Percentiles rank a stretch among this genome's conserved stretches.
Evolutionary conservation across 202 grass and related monocot species (phyloP).

Genomic region (Schoenoplectus tabernaemontani): DNA sequence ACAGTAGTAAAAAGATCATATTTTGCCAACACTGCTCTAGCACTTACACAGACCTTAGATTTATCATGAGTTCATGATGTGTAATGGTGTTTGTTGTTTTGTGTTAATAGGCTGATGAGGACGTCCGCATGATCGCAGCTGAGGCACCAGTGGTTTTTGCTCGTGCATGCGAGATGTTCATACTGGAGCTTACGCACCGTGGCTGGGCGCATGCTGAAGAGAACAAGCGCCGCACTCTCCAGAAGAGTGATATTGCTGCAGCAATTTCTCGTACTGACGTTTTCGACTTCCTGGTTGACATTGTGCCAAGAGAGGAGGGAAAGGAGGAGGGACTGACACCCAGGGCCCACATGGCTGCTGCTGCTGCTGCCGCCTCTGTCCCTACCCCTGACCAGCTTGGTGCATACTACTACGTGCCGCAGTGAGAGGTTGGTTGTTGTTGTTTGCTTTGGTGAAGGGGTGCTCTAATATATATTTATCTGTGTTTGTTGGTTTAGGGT

Average conservation of each 20-base stretch:
- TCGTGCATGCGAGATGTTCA: constrained; percentile 88
- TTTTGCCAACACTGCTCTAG: neutral
- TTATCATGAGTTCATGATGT: neutral
- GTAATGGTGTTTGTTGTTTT: neutral
- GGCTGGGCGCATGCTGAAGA: constrained; percentile 85
- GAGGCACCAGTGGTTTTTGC: constrained; percentile 83
- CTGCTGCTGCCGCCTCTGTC: neutral
- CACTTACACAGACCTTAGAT: neutral
- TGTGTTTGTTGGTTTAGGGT: constrained; percentile 18
- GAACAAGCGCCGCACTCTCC: constrained; percentile 80
- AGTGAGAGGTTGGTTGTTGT: constrained; percentile 18
- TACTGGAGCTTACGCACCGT: constrained; percentile 78
- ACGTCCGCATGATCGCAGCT: constrained; percentile 83
- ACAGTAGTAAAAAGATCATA: neutral
- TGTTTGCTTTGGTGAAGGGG: constrained; percentile 5
- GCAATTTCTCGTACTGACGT: constrained; percentile 82
- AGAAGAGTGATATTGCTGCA: constrained; percentile 81
- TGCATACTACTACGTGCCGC: constrained; percentile 27
- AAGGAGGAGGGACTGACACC: constrained; percentile 54
- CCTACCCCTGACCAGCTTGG: constrained; percentile 33
- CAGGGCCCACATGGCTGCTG: constrained; percentile 40
- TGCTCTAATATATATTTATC: neutral
- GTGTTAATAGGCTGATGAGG: constrained; percentile 47
- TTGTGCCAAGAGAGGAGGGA: constrained; percentile 64
- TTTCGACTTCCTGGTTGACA: constrained; percentile 86